These are phyloP conservation scores for Cadophora malorum DNA, from an alignment of 2,329 filamentous ascomycete genomes.

Conservation along the genomic window DNA sequence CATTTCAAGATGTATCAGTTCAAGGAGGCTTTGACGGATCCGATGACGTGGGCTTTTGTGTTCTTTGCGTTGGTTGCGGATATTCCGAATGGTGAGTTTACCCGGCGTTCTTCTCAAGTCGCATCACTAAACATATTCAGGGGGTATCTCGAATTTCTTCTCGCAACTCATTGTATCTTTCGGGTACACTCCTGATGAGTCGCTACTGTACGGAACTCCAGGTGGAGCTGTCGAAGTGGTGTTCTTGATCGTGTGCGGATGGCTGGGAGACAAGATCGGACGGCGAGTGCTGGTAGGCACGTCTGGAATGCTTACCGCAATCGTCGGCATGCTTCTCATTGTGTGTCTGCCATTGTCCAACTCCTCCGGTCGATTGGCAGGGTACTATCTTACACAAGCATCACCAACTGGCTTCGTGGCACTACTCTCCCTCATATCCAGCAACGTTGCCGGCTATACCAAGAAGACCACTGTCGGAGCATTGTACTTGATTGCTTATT, in stretches of 20 bases:
- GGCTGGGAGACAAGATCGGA: conserved; percentile 41
- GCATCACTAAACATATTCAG: conserved; percentile 26
- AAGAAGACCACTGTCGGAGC: conserved; percentile 58
- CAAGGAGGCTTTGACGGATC: conserved; percentile 51
- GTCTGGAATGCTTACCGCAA: conserved; percentile 46
- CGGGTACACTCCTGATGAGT: conserved; percentile 44
- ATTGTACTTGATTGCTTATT: conserved; percentile 55
- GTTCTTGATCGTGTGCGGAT: conserved; percentile 38
- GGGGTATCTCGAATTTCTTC: conserved; percentile 64
- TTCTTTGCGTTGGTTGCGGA: conserved; percentile 50
- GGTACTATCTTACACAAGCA: conserved; percentile 58
- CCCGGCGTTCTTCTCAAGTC: background rate
- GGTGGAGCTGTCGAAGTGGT: conserved; percentile 43
- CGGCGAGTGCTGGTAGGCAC: conserved; percentile 44
- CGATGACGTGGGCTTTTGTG: conserved; percentile 49
- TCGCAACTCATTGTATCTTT: conserved; percentile 62
- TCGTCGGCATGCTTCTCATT: conserved; percentile 46
- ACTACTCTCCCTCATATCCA: conserved; percentile 47
- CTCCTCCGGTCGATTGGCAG: conserved; percentile 47
- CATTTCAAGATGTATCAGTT: conserved; percentile 60
- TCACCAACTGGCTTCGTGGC: conserved; percentile 57
- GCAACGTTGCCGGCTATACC: conserved; percentile 55
- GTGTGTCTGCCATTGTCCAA: conserved; percentile 47
- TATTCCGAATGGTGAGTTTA: conserved; percentile 42
- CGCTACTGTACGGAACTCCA: conserved; percentile 42